Evolutionary conservation across 352 stramenopile genomes (phyloP), one percentile per base, ranked within the genome.

Genomic region (Globisporangium uncinulatum): DNA sequence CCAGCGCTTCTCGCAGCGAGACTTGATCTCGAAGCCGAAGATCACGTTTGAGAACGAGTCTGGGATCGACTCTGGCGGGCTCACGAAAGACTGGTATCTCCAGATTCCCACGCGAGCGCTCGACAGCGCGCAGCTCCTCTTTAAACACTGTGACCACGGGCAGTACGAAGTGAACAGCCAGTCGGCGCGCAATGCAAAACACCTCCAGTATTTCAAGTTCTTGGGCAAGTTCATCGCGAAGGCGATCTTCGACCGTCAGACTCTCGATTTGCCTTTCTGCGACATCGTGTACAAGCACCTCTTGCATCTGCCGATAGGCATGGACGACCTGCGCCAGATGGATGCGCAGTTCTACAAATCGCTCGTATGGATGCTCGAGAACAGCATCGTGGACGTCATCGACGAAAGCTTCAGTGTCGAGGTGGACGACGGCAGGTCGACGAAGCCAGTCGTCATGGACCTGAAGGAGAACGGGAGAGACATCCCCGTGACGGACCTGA

Each of bases 81-180:
- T 96, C 13, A 95, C 87, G 4, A 96, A 96, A 54, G 87, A 96
- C 65, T 96, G 87, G 87, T 96, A 87, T 59, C 62, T 96, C 0
- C 76, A 86, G 55, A 65, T 94, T 19, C 91, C 81, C 14, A 76
- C 85, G 32, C 60, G 75, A 0, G 61, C 69, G 17, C 66, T 66
- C 1, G 56, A 68, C 20, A 76, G 73, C 34, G 53, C 56, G 19
- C 73, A 65, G 1, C 46, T 55, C 14, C 58, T 92, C 9, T 89
- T 91, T 57, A 77, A 74, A 55, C 11, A 47, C 10, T 88, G 77
- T 51, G 79, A 92, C 29, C 66, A 73, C 24, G 69, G 68, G 0
- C 57, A 76, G 4, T 78, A 76, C 49, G 76, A 85, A 44, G 69
- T 92, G 11, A 62, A 87, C 56, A 59, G 73, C 7, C 61, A 42